Conservation (phyloP, 345 rosid genomes). For the Raphanus sativus region DNA sequence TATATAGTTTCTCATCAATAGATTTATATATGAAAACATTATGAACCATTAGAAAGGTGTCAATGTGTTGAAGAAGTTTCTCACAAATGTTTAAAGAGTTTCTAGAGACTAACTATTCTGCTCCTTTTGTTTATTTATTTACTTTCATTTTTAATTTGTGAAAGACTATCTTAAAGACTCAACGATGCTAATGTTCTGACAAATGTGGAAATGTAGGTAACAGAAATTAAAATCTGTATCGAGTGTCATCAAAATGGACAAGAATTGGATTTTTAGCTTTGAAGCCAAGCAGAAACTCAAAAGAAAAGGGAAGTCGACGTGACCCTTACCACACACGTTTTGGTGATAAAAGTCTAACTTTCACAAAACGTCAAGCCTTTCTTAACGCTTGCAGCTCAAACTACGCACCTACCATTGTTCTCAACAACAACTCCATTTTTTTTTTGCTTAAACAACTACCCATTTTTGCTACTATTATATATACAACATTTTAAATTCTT, state of each 20-base stretch:
- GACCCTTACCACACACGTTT: constrained; percentile 12
- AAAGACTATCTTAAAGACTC: background rate
- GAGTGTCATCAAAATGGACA: background rate
- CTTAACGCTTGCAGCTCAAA: constrained; percentile 21
- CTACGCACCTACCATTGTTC: constrained; percentile 19
- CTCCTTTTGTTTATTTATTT: no score
- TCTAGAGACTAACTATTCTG: background rate
- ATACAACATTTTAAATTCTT: background rate
- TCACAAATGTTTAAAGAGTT: background rate
- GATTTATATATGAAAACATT: background rate
- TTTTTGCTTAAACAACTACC: no score
- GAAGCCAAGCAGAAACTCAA: constrained; percentile 3
- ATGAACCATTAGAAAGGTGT: background rate
- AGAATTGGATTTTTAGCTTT: background rate
- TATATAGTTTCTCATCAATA: background rate
- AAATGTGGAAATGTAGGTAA: background rate
- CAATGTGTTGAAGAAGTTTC: background rate
- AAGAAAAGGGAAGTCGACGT: background rate
- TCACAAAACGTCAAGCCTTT: constrained; percentile 6
- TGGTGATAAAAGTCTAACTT: constrained; percentile 11
- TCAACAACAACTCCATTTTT: constrained; percentile 21
- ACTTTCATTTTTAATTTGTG: background rate
- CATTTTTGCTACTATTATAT: no score
- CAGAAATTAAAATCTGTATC: background rate
- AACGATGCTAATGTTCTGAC: background rate